phyloP scores from a whole-genome alignment of 768 basidiomycete genomes.

The Boletus sensibilis region DNA sequence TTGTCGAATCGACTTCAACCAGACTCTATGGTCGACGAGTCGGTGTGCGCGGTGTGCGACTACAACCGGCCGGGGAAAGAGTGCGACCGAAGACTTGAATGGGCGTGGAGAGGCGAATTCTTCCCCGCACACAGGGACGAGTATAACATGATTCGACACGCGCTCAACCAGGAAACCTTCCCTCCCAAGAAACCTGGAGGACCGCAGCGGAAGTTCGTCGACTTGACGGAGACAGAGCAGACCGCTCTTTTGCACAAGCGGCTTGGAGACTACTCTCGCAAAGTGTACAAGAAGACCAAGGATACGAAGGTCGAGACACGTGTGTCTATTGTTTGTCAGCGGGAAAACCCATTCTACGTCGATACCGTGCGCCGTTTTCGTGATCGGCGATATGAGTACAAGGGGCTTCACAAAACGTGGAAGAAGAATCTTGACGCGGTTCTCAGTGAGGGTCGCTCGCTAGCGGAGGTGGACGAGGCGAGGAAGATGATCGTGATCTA shows the following conservation, averaged over 20 bases:
- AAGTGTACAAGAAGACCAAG: conserved; percentile 98
- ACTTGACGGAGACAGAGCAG: conserved; percentile 83
- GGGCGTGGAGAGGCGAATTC: conserved; percentile 99
- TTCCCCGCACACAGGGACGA: conserved; percentile 98
- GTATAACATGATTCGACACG: conserved; percentile 98
- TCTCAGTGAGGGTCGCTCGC: conserved; percentile 60
- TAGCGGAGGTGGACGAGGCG: conserved; percentile 92
- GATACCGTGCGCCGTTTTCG: conserved; percentile 97
- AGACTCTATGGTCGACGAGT: conserved; percentile 95
- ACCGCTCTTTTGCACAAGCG: conserved; percentile 93
- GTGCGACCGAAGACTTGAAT: conserved; percentile 90
- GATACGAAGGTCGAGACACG: conserved; percentile 94
- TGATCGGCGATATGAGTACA: conserved; percentile 98
- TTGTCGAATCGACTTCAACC: conserved; percentile 98
- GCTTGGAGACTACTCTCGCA: conserved; percentile 96
- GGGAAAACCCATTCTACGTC: conserved; percentile 98
- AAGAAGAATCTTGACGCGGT: conserved; percentile 93
- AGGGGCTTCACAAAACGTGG: conserved; percentile 97
- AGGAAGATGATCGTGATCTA: conserved; percentile 99
- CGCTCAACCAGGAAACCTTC: conserved; percentile 91
- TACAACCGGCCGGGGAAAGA: conserved; percentile 95
- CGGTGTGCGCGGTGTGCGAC: conserved; percentile 96
- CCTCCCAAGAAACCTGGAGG: conserved; percentile 75
- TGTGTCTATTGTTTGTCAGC: conserved; percentile 94
- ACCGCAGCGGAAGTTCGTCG: conserved; percentile 76